These are phyloP conservation scores for Mimosa bimucronata DNA, from an alignment of 306 rosid genomes.

Conservation along the genomic window DNA sequence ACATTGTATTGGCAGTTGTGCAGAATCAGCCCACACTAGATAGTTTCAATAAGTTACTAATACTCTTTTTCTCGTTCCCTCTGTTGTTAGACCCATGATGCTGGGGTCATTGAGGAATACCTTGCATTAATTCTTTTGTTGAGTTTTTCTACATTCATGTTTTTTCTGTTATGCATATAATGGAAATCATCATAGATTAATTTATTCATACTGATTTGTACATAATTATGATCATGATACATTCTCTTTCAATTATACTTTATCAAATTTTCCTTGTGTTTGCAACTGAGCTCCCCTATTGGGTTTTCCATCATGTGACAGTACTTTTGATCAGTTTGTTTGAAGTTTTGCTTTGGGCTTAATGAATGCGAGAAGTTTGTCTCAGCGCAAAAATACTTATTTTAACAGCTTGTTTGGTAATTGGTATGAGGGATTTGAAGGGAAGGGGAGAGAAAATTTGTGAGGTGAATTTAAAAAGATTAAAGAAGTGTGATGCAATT, in stretches of 20 bases:
- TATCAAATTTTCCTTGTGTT: background rate
- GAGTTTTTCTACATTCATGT: constrained; percentile 48
- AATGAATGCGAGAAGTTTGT: too few relatives aligned
- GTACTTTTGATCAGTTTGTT: too few relatives aligned
- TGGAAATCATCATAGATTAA: background rate
- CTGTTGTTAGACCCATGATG: constrained; percentile 49
- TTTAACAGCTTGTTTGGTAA: too few relatives aligned
- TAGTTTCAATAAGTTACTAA: constrained; percentile 61
- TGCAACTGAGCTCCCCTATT: background rate
- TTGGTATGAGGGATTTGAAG: too few relatives aligned
- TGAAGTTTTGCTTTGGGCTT: too few relatives aligned
- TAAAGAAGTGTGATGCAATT: too few relatives aligned
- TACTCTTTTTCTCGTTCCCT: constrained; percentile 26
- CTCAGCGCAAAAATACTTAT: too few relatives aligned
- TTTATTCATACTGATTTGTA: constrained; percentile 16
- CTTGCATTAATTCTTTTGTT: constrained; percentile 61
- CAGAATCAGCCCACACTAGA: constrained; percentile 65
- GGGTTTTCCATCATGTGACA: background rate
- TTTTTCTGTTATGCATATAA: background rate
- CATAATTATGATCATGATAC: background rate
- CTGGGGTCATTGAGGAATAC: constrained; percentile 54
- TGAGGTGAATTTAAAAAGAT: too few relatives aligned
- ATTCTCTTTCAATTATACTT: background rate
- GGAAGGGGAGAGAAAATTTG: too few relatives aligned
- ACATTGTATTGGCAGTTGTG: constrained; percentile 62